Evolutionary conservation across 2,329 filamentous ascomycete genomes (phyloP).

Genomic region (Neoascochyta sp.): DNA sequence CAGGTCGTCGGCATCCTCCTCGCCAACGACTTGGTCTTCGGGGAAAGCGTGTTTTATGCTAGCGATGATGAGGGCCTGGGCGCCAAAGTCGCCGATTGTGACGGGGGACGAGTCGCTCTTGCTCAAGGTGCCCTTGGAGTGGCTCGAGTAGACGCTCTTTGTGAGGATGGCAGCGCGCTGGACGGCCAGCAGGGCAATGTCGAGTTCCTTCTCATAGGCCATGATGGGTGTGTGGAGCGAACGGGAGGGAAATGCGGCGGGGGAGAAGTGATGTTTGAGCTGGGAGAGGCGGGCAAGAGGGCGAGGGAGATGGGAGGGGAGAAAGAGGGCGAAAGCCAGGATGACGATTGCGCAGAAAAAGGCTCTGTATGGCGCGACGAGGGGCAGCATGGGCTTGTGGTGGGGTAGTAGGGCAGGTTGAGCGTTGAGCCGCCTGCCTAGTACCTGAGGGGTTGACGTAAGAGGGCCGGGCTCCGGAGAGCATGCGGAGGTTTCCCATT

Average conservation of each 20-base stretch:
- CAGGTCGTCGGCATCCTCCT: slow-evolving; percentile 85
- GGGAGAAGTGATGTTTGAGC: slow-evolving; percentile 29
- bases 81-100: slow-evolving; percentile 96
- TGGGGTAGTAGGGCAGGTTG: slow-evolving; percentile 17
- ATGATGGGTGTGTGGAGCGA: slow-evolving; percentile 24
- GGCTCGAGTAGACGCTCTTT: slow-evolving; percentile 76
- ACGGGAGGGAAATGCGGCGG: slow-evolving; percentile 15
- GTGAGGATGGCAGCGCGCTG: slow-evolving; percentile 76
- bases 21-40: slow-evolving; percentile 83
- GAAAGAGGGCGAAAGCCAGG: slow-evolving; percentile 31
- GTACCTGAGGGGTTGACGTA: no score
- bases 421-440: no score
- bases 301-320: slow-evolving; percentile 26
- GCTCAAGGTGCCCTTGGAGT: slow-evolving; percentile 87
- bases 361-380: slow-evolving; percentile 26
- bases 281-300: slow-evolving; percentile 27
- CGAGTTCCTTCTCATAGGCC: slow-evolving; percentile 71
- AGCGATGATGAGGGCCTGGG: slow-evolving; percentile 91
- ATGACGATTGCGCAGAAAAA: slow-evolving; percentile 31
- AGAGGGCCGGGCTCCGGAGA: no score
- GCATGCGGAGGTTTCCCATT: no score
- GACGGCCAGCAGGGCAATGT: slow-evolving; percentile 81
- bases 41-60: slow-evolving; percentile 90
- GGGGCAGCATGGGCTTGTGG: slow-evolving; percentile 14
- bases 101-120: slow-evolving; percentile 97